Conservation (phyloP, 2,329 filamentous ascomycete species). For the Claviceps digitariae region DNA sequence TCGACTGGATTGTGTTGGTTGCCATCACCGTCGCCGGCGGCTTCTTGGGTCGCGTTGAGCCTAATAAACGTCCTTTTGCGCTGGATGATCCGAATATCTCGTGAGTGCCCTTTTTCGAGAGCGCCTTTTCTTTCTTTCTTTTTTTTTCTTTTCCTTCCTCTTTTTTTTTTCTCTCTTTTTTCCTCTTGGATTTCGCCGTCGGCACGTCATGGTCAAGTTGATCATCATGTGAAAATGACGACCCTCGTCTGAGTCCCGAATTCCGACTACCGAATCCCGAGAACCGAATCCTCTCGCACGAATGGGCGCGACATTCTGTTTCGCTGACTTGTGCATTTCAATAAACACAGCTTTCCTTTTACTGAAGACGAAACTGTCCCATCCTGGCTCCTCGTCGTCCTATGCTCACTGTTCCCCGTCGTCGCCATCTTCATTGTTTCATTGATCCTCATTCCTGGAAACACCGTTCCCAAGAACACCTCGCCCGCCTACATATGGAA, state of each 20-base stretch:
- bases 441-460: constrained; percentile 58
- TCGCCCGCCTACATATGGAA: constrained; percentile 56
- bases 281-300: neutral
- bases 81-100: constrained; percentile 63
- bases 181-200: neutral
- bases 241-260: no score
- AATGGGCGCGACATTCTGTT: neutral
- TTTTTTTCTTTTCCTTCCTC: neutral
- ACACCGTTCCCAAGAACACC: constrained; percentile 48
- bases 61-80: constrained; percentile 58
- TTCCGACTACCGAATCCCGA: no score
- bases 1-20: constrained; percentile 62
- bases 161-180: neutral
- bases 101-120: constrained; percentile 21
- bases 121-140: neutral
- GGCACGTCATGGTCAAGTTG: neutral
- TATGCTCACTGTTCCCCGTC: constrained; percentile 50
- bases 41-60: constrained; percentile 44
- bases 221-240: neutral
- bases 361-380: constrained; percentile 59
- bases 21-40: constrained; percentile 42
- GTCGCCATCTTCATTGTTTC: constrained; percentile 55
- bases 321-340: neutral
- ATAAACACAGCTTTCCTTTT: constrained; percentile 49
- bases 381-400: constrained; percentile 48